Evolutionary conservation across 2,329 filamentous ascomycete genomes (phyloP), one percentile per base, ranked within the genome.

Genomic region (Dactylonectria macrodidyma): DNA sequence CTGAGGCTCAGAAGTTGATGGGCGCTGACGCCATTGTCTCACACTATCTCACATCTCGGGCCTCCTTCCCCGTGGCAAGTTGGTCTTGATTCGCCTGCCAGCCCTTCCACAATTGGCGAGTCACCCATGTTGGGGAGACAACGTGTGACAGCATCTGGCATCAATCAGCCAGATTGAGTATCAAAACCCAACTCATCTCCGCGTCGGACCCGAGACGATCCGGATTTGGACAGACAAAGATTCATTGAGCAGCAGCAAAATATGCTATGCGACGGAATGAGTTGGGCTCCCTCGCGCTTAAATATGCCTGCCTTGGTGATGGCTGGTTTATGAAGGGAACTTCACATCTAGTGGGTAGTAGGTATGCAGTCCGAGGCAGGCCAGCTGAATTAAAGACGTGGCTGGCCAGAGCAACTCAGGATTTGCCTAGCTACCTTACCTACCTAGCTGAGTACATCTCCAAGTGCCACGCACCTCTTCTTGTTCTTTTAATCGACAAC

Each of bases 11-110:
- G 51, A 36, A 33, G 50, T 65, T 69, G 65, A 71, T 55, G 71
- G 69, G 66, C 62, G 54, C 67, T 61, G 61, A 34, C 56, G 44
- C 56, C 56, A 48, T 55, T 69, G 67, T 72, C 62, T 69, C 62
- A 19, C 54, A 54, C 34, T 44, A 57, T 68, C 58, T 41, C 48
- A 71, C 51, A 71, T 69, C 48, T 33, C 48, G 16, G 36, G 50
- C 38, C 66, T 67, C 57, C 62, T 24, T n/a, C 22, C 4, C n/a
- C 34, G 46, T 26, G 47, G 55, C 24, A 19, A 19, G 19, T 41
- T 34, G 14, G 19, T n/a, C 36, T n/a, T 14, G 44, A 52, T 54
- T 50, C 47, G 22, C 52, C 60, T 62, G 24, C 19, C 14, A 44
- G 56, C 44, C 44, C 58, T 59, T 26, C 30, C 16, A 24, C n/a